Conservation (phyloP, 768 basidiomycete species). For the Leucosporidium creatinivorum region DNA sequence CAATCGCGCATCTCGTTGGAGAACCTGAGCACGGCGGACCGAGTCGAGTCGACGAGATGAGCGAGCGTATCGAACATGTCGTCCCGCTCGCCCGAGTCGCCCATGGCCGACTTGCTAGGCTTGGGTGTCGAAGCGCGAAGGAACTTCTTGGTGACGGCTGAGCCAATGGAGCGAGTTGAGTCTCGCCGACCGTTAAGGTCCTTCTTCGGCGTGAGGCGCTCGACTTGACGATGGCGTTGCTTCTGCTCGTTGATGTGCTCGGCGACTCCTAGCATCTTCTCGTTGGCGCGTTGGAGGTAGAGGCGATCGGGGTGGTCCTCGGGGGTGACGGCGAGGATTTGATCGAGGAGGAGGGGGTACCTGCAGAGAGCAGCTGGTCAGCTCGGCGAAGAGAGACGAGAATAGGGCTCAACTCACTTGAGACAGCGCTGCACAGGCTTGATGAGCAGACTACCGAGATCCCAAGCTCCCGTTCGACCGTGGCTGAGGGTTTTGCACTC, state of each 20-base stretch:
- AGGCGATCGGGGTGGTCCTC: conserved; percentile 32
- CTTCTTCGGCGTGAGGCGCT: conserved; percentile 24
- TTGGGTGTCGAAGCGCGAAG: conserved; percentile 17
- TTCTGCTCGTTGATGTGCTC: conserved; percentile 38
- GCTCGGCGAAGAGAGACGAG: too few species aligned
- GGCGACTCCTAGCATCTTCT: conserved; percentile 36
- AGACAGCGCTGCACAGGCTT: conserved; percentile 97
- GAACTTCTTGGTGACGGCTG: conserved; percentile 30
- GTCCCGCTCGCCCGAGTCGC: conserved; percentile 13
- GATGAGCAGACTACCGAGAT: conserved; percentile 92
- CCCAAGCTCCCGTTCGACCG: conserved; percentile 70
- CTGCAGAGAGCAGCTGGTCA: too few species aligned
- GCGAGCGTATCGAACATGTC: conserved; percentile 30
- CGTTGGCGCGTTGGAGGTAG: conserved; percentile 26
- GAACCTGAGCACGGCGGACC: conserved; percentile 21
- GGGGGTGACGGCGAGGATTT: conserved; percentile 33
- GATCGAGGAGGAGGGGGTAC: conserved; percentile 82
- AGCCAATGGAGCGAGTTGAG: conserved; percentile 8
- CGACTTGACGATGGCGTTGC: conserved; percentile 31
- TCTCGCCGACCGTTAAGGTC: conserved; percentile 18
- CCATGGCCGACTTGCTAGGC: conserved; percentile 22
- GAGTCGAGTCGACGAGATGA: conserved; percentile 21
- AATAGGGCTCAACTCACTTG: conserved; percentile 47
- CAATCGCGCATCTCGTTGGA: conserved; percentile 34
- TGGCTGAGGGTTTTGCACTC: conserved; percentile 41